Evolutionary conservation across 106 monocot species (phyloP).

Genomic region (Chionographis japonica): DNA sequence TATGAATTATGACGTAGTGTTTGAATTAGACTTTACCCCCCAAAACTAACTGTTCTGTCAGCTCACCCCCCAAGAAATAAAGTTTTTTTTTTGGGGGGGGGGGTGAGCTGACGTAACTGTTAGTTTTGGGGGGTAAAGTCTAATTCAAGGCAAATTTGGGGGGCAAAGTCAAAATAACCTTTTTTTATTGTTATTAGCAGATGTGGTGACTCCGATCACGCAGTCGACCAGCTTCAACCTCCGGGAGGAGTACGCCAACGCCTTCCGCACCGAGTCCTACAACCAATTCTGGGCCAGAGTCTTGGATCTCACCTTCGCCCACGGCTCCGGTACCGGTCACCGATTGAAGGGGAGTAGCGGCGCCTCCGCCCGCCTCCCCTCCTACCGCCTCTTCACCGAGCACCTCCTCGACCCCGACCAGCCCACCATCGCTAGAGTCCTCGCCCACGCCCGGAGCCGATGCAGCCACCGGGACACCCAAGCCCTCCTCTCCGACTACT

Average conservation of each 20-base stretch:
- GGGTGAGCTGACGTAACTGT: too few species aligned
- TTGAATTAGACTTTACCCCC: too few species aligned
- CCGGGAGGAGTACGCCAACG: conserved; percentile 64
- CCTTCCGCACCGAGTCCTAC: conserved; percentile 85
- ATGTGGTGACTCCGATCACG: conserved; percentile 8
- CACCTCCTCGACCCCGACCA: conserved; percentile 73
- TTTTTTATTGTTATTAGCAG: not conserved
- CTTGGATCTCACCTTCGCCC: conserved; percentile 35
- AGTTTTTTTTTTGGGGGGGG: too few species aligned
- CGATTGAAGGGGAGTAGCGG: not conserved
- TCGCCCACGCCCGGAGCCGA: conserved; percentile 6
- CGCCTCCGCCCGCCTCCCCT: conserved; percentile 30
- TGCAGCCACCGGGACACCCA: conserved; percentile 1
- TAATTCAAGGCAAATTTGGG: too few species aligned
- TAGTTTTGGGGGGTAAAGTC: too few species aligned
- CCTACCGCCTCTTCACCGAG: conserved; percentile 52
- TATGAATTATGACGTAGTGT: not conserved
- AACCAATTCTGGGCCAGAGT: conserved; percentile 68
- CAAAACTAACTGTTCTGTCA: too few species aligned
- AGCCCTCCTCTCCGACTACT: conserved; percentile 49
- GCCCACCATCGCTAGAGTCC: conserved; percentile 25
- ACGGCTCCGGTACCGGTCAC: conserved; percentile 14
- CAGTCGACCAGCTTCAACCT: conserved; percentile 39
- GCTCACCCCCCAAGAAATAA: too few species aligned
- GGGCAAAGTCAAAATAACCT: not conserved